Evolutionary conservation across 2,329 filamentous ascomycete species (phyloP).

Genomic region (Fusarium sp.): DNA sequence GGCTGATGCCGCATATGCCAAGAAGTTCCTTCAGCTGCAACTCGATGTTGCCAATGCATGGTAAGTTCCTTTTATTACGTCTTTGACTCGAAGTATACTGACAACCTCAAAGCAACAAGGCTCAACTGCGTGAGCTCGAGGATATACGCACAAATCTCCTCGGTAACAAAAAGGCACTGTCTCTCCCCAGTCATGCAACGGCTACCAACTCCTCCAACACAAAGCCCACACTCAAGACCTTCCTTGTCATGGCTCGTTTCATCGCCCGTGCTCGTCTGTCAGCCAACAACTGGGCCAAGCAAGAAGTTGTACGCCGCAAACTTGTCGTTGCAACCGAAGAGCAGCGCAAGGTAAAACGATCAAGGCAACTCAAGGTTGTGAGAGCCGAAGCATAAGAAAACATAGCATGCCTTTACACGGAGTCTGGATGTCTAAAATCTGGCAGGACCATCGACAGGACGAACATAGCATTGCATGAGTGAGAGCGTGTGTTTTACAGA

Average conservation of each 20-base stretch:
- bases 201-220: constrained; percentile 20
- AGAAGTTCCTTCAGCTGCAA: constrained; percentile 83
- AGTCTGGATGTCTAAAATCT: constrained; percentile 3
- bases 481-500: constrained; percentile 3
- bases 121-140: constrained; percentile 86
- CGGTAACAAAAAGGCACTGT: constrained; percentile 54
- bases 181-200: constrained; percentile 45
- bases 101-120: constrained; percentile 78
- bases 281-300: constrained; percentile 63
- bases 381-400: constrained; percentile 50
- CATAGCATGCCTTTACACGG: not conserved
- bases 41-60: constrained; percentile 89
- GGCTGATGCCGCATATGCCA: constrained; percentile 84
- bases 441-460: constrained; percentile 3
- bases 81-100: constrained; percentile 10
- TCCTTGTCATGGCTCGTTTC: constrained; percentile 64
- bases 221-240: constrained; percentile 56
- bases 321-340: constrained; percentile 64
- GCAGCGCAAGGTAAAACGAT: constrained; percentile 59
- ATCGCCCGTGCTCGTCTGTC: constrained; percentile 64
- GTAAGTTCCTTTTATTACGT: constrained; percentile 68
- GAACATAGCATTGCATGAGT: constrained; percentile 26
- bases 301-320: constrained; percentile 63
- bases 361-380: constrained; percentile 56
- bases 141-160: constrained; percentile 72